phyloP scores from a whole-genome alignment of 2,329 filamentous ascomycete genomes.

The Xylaria digitata region DNA sequence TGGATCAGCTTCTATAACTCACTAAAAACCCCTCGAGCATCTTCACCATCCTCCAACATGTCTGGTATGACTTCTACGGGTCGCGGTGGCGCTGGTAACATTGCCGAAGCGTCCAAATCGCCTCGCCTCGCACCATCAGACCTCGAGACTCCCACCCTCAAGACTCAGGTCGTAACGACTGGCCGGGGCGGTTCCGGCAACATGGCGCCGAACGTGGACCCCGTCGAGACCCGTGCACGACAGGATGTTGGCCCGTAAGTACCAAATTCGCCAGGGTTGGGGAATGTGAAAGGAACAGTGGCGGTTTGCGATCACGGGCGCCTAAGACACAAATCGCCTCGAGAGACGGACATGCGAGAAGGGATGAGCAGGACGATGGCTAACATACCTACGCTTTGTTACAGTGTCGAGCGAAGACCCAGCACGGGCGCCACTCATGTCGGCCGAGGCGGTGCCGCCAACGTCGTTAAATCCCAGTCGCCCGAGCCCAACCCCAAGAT shows the following conservation, averaged over 20 bases:
- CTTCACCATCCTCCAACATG: constrained; percentile 44
- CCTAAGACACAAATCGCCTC: not conserved
- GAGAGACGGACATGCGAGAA: not conserved
- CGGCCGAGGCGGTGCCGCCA: constrained; percentile 81
- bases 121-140: constrained; percentile 67
- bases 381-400: not conserved
- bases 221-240: constrained; percentile 76
- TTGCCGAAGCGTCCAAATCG: constrained; percentile 65
- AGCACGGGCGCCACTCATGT: constrained; percentile 72
- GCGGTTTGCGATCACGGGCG: not conserved
- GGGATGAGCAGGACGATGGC: not conserved
- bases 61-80: constrained; percentile 70
- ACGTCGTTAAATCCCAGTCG: constrained; percentile 64
- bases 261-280: not conserved
- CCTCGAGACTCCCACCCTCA: constrained; percentile 84
- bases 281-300: not conserved
- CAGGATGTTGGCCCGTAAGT: constrained; percentile 84
- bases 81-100: constrained; percentile 83
- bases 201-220: constrained; percentile 81
- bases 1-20: not conserved
- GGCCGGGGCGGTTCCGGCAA: constrained; percentile 90
- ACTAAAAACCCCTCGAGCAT: not conserved
- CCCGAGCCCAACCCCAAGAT: constrained; percentile 15
- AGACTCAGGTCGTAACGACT: constrained; percentile 85
- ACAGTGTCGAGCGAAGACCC: constrained; percentile 64